These are phyloP conservation scores for Nakazawaea wickerhamii DNA, from an alignment of 805 yeast genomes.

Conservation along the genomic window DNA sequence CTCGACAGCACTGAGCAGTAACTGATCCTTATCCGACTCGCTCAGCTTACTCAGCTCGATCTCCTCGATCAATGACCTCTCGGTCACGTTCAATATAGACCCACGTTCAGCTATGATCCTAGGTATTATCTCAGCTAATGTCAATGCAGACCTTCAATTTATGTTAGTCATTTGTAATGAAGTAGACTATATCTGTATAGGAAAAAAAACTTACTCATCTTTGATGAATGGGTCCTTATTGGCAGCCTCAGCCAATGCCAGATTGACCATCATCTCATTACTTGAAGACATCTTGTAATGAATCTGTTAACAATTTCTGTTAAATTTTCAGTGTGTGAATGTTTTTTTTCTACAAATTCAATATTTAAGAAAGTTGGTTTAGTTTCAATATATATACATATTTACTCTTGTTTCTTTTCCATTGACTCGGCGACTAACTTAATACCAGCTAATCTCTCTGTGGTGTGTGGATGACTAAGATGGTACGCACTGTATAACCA, in stretches of 20 bases:
- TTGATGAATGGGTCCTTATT: constrained; percentile 13
- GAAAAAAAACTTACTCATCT: constrained; percentile 14
- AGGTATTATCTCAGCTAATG: constrained; percentile 53
- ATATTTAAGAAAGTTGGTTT: too few relatives aligned
- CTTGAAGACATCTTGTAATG: not conserved
- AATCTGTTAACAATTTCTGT: not conserved
- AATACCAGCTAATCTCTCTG: constrained; percentile 82
- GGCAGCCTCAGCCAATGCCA: constrained; percentile 12
- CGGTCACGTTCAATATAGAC: constrained; percentile 54
- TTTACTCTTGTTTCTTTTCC: constrained; percentile 22
- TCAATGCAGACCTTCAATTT: constrained; percentile 20
- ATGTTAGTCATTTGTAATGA: too few relatives aligned
- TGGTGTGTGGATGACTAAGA: constrained; percentile 85
- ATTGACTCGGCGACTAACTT: constrained; percentile 29
- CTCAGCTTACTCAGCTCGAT: too few relatives aligned
- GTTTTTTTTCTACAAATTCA: not conserved
- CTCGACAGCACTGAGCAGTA: too few relatives aligned
- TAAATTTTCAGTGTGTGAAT: not conserved
- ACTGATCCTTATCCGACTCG: too few relatives aligned
- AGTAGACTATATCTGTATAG: not conserved
- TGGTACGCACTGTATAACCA: constrained; percentile 84
- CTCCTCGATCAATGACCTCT: constrained; percentile 45
- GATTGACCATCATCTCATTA: constrained; percentile 9
- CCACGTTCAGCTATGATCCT: constrained; percentile 54
- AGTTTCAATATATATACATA: too few relatives aligned